phyloP scores from a whole-genome alignment of 2,329 filamentous ascomycete species.

The Colletotrichum australisinense region DNA sequence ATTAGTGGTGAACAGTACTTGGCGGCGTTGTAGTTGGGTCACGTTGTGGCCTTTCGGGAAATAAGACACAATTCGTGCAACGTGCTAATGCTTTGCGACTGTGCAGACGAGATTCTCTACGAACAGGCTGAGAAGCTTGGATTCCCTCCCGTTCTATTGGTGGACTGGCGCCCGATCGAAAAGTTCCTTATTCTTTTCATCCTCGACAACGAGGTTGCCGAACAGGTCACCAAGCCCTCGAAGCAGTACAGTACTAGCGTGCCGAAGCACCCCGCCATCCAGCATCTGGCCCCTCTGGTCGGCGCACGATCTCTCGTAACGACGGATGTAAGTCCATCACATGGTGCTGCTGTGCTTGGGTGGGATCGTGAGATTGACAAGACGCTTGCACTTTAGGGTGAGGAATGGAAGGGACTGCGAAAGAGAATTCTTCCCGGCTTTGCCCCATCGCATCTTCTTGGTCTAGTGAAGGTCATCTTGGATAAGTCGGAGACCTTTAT shows the following conservation, averaged over 20 bases:
- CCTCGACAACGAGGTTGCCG: conserved; percentile 30
- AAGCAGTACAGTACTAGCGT: conserved; percentile 31
- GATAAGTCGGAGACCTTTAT: conserved; percentile 26
- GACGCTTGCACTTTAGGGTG: neutral
- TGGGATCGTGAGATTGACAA: neutral
- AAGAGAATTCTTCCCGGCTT: conserved; percentile 28
- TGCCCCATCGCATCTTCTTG: conserved; percentile 39
- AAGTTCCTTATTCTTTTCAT: conserved; percentile 25
- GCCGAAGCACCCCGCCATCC: conserved; percentile 30
- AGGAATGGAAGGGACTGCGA: conserved; percentile 27
- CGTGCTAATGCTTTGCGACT: neutral
- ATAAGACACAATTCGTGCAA: neutral
- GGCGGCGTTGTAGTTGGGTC: neutral
- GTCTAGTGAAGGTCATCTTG: conserved; percentile 46
- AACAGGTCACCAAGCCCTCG: conserved; percentile 25
- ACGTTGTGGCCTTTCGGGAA: neutral
- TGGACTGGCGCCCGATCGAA: conserved; percentile 27
- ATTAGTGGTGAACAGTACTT: neutral
- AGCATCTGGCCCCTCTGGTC: conserved; percentile 22
- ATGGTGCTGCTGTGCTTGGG: too few relatives aligned
- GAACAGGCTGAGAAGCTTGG: conserved; percentile 26
- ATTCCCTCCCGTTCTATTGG: conserved; percentile 19
- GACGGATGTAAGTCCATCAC: conserved; percentile 3
- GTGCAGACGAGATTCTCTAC: conserved; percentile 22
- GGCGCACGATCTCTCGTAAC: conserved; percentile 28